Base-by-base conservation (phyloP, 352 stramenopile genomes). In the Pythium folliculosum region DNA sequence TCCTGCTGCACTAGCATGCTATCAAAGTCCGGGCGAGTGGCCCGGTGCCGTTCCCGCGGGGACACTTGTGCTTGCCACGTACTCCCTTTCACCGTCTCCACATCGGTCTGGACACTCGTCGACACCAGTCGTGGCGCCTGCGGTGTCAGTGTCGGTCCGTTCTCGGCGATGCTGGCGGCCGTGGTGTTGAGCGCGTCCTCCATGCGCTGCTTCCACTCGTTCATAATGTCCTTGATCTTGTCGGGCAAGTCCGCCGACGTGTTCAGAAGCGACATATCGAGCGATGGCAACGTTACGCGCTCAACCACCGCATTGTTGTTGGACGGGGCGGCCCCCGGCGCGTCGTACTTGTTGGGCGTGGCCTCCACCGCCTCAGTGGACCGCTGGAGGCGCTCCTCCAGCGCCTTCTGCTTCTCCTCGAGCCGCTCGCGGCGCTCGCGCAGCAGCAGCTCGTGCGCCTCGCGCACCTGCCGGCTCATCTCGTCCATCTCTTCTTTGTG, bases 181-280 rank as follows among this genome's bases (percentile, higher is more conserved):
- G 75, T 71, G 1, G 61, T 59, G n/a, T 66, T 51, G 5, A 84
- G 65, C 2, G 78, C 71, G 7, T 81, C 69, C 37, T 88, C 71
- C 78, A 89, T 85, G 1, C 77, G 71, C 32, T 75, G 45, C 54
- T 89, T 87, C 82, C 81, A 89, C 63, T 89, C 73, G 47, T 83
- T 70, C 70, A 86, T 81, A 43, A 91, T 80, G 17, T 82, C 76
- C 43, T 77, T 73, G 48, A 89, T 84, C 13, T 78, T 80, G 23
- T 84, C 77, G 0, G 80, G 80, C 19, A 89, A 72, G 48, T 88
- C 81, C 0, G 69, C 44, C 22, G 82, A 90, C 19, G 77, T 87
- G 49, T 86, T 87, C 12, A 89, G 37, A 21, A 90, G 78, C 25
- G 77, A 81, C 51, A 87, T 50, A 44, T 89, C 78, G 9, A 78